Conservation (phyloP, 139 green algal genomes). For the Chlorella sp. region DNA sequence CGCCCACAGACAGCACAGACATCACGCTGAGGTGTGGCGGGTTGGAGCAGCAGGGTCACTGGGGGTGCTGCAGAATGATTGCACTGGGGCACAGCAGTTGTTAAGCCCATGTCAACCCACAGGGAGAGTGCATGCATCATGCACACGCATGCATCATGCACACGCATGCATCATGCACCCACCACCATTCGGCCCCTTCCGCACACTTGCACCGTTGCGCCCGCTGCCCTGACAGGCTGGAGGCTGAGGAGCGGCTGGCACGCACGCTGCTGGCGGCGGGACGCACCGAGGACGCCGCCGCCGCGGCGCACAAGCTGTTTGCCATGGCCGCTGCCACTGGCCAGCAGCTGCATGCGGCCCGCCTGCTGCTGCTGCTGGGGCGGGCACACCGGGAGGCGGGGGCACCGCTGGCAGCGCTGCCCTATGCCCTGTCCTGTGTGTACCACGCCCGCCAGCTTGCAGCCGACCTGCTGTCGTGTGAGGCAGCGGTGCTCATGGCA, state of each 20-base stretch:
- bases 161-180: too few relatives aligned
- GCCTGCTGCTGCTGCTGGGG: slow-evolving; percentile 63
- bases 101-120: too few relatives aligned
- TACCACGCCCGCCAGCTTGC: slow-evolving; percentile 42
- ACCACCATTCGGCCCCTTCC: neutral
- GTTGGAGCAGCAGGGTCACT: too few relatives aligned
- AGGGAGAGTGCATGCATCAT: too few relatives aligned
- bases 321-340: slow-evolving; percentile 20
- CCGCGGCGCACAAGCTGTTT: slow-evolving; percentile 32
- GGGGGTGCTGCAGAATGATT: too few relatives aligned
- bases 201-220: neutral
- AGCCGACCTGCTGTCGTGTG: slow-evolving; percentile 56
- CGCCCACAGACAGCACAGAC: slow-evolving; percentile 41
- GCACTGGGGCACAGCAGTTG: too few relatives aligned
- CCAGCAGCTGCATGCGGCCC: slow-evolving; percentile 42
- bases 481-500: slow-evolving; percentile 52
- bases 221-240: slow-evolving; percentile 20
- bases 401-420: slow-evolving; percentile 50
- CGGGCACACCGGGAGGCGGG: slow-evolving; percentile 51
- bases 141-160: too few relatives aligned
- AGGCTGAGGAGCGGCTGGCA: slow-evolving; percentile 37
- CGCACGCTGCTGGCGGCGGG: slow-evolving; percentile 26
- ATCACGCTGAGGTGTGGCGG: slow-evolving; percentile 12
- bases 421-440: slow-evolving; percentile 52
- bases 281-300: slow-evolving; percentile 28